Evolutionary conservation across 1,284 basidiomycete genomes (phyloP).

Genomic region (Ganoderma lucidum): DNA sequence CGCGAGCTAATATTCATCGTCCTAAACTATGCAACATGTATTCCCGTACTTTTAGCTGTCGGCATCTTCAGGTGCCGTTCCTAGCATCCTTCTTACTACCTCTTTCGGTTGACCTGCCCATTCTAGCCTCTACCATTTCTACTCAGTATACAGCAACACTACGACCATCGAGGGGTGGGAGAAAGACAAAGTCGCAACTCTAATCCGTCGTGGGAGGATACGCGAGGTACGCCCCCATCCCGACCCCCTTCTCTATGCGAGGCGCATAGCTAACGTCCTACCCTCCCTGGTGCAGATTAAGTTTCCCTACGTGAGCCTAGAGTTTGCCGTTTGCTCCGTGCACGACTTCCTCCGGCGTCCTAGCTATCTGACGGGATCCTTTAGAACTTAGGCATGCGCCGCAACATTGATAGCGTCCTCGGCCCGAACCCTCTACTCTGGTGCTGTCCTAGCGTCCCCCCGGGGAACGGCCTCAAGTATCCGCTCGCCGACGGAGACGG

Average conservation of each 20-base stretch:
- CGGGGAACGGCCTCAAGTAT: conserved; percentile 82
- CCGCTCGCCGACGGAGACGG: conserved; percentile 76
- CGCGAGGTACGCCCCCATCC: conserved; percentile 64
- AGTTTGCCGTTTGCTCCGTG: neutral
- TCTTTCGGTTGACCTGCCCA: neutral
- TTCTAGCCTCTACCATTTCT: conserved; percentile 81
- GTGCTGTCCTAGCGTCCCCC: conserved; percentile 79
- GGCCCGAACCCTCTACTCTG: conserved; percentile 80
- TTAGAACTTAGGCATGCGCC: conserved; percentile 79
- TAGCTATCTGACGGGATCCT: conserved; percentile 14
- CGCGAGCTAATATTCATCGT: conserved; percentile 85
- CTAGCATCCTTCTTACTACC: neutral
- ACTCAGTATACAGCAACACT: conserved; percentile 81
- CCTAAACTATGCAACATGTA: conserved; percentile 86
- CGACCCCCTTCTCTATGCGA: neutral
- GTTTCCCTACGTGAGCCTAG: conserved; percentile 86
- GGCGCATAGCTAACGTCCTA: neutral
- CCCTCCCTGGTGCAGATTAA: conserved; percentile 62
- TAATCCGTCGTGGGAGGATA: conserved; percentile 88
- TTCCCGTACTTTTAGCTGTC: conserved; percentile 88
- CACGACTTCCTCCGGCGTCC: conserved; percentile 11
- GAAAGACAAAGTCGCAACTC: conserved; percentile 91
- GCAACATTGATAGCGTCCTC: conserved; percentile 82
- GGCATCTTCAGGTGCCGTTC: conserved; percentile 80
- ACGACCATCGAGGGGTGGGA: conserved; percentile 99